Evolutionary conservation across 1,284 basidiomycete species (phyloP), one percentile per base, ranked within the genome.

Genomic region (Melampsora americana): DNA sequence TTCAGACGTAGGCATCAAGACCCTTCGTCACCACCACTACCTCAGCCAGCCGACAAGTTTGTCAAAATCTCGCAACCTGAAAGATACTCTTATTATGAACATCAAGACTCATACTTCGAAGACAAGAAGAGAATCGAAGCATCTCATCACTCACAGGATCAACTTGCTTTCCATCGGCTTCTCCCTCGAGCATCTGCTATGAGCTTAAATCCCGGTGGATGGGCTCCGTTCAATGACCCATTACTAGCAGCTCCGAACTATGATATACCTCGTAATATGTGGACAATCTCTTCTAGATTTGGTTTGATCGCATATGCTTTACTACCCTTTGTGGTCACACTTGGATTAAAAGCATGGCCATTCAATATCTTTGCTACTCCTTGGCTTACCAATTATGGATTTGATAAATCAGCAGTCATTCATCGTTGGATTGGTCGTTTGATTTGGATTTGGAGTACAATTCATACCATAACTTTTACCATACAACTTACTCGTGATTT

Each of bases 271-370:
- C 92, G 91, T 82, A 86, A 89, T 2, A 88, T 88, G 84, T 94
- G 92, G 92, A 90, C 91, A 0, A 85, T 88, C 0, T 90, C 89
- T 20, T 88, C 87, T 39, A 86, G 92, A 28, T 87, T 89, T 11
- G 92, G 92, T 0, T 85, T 90, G 77, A 89, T 93, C 75, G 88
- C 90, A 1, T 93, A 92, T 80, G 88, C 90, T 1, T 85, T 93
- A 39, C 85, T 91, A 39, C 92, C 92, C 0, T 86, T 93, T 20
- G 88, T 88, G 72, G 85, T 93, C 72, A 85, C 92, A 12, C 86
- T 93, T 77, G 91, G 89, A 2, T 86, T 93, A 82, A 93, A 93
- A 82, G 86, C 90, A 3, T 89, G 90, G 14, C 92, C 92, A 0
- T 90, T 92, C 80, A 92, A 91, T 66, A 80, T 93, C 61, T 88